Evolutionary conservation across 306 rosid genomes (phyloP).

Genomic region (Cicer bijugum): DNA sequence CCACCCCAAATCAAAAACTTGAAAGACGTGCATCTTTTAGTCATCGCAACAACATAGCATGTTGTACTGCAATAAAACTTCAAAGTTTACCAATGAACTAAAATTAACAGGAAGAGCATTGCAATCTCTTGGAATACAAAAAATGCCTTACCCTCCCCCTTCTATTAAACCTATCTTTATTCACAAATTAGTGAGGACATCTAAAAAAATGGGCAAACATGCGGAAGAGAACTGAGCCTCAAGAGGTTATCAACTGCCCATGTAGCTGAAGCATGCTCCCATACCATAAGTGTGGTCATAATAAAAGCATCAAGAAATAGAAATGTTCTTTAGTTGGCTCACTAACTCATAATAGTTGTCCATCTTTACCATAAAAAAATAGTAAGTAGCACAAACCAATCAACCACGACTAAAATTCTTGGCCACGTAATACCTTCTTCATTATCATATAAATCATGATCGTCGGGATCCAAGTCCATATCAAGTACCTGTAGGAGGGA

Average conservation of each 20-base stretch:
- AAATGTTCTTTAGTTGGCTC: slow-evolving; percentile 18
- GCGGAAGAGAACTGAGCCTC: slow-evolving; percentile 8
- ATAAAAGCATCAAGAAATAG: not conserved
- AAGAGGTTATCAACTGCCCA: slow-evolving; percentile 30
- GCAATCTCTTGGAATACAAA: slow-evolving; percentile 18
- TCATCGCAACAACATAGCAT: not conserved
- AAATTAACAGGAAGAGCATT: slow-evolving; percentile 12
- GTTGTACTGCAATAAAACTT: not conserved
- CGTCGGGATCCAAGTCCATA: slow-evolving; percentile 94
- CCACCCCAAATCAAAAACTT: slow-evolving; percentile 1
- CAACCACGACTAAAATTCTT: slow-evolving; percentile 3
- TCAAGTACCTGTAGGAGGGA: slow-evolving; percentile 78
- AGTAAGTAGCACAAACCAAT: slow-evolving; percentile 24
- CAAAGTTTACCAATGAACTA: not conserved
- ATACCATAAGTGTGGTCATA: not conserved
- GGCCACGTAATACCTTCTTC: slow-evolving; percentile 72
- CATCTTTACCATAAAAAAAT: slow-evolving; percentile 17
- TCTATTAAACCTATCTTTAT: slow-evolving; percentile 18
- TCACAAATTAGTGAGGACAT: slow-evolving; percentile 1
- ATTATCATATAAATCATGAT: slow-evolving; percentile 55
- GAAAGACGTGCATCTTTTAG: slow-evolving; percentile 10
- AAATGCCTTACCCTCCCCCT: not conserved
- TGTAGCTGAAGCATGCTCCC: not conserved
- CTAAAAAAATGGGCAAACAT: slow-evolving; percentile 14
- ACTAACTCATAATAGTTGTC: slow-evolving; percentile 17